phyloP scores from a whole-genome alignment of 345 rosid species.

The Euphorbia pulcherrima region DNA sequence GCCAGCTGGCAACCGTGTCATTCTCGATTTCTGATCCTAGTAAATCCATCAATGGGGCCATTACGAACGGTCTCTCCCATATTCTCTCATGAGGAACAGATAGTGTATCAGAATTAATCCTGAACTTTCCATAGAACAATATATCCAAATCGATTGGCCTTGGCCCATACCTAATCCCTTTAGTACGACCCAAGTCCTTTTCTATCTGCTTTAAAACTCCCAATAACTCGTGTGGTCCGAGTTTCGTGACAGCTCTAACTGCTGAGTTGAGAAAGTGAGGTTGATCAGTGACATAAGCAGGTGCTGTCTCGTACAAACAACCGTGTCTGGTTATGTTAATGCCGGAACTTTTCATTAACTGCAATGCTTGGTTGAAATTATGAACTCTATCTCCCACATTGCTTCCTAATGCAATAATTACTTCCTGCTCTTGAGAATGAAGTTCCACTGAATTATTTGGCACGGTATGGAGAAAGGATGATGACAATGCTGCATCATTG shows the following conservation, averaged over 20 bases:
- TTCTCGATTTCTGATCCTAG: conserved; percentile 59
- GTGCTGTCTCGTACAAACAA: conserved; percentile 82
- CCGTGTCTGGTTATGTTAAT: conserved; percentile 60
- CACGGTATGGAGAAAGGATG: conserved; percentile 35
- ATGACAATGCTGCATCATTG: conserved; percentile 23
- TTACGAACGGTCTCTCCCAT: conserved; percentile 87
- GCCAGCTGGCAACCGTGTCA: conserved; percentile 77
- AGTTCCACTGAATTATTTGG: conserved; percentile 38
- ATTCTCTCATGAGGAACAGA: conserved; percentile 80
- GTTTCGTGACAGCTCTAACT: conserved; percentile 71
- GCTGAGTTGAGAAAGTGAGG: conserved; percentile 86
- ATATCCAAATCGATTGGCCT: conserved; percentile 89
- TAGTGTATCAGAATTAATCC: conserved; percentile 51
- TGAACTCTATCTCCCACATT: conserved; percentile 71
- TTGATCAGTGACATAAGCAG: conserved; percentile 85
- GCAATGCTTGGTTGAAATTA: conserved; percentile 65
- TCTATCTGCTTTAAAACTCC: conserved; percentile 68
- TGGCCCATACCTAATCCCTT: conserved; percentile 76
- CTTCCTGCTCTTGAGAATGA: conserved; percentile 66
- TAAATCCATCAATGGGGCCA: conserved; percentile 87
- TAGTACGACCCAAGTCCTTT: conserved; percentile 68
- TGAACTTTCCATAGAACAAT: conserved; percentile 72
- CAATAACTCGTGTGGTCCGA: conserved; percentile 74
- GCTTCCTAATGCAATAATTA: conserved; percentile 87
- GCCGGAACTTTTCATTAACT: conserved; percentile 57